phyloP scores from a whole-genome alignment of 352 stramenopile genomes.

The Phytopythium ostracodes region DNA sequence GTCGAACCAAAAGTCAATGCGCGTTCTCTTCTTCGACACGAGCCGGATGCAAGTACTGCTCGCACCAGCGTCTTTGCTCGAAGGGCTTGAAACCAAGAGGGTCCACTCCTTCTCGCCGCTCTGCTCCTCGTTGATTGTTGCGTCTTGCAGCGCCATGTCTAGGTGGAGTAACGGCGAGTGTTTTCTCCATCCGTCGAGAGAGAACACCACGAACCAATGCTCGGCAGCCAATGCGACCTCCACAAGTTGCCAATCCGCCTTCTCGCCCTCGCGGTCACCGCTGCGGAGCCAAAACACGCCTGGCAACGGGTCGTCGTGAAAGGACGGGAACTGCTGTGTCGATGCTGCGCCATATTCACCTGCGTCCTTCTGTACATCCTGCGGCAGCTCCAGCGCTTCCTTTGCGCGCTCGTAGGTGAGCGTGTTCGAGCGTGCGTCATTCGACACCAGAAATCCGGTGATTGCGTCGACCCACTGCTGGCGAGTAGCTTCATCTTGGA shows the following conservation, averaged over 20 bases:
- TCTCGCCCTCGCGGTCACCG: slow-evolving; percentile 1
- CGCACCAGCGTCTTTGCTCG: neutral
- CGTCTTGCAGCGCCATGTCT: slow-evolving; percentile 14
- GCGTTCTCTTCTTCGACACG: slow-evolving; percentile 36
- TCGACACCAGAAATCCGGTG: slow-evolving; percentile 29
- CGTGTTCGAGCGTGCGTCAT: slow-evolving; percentile 20
- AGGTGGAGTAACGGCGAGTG: slow-evolving; percentile 22
- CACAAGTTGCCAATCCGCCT: slow-evolving; percentile 28
- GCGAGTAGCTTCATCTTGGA: slow-evolving; percentile 13
- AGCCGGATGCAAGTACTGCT: slow-evolving; percentile 16
- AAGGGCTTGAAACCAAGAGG: slow-evolving; percentile 23
- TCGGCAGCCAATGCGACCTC: slow-evolving; percentile 33
- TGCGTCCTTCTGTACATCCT: slow-evolving; percentile 17
- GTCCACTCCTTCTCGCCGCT: slow-evolving; percentile 37
- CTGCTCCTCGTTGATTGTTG: slow-evolving; percentile 24
- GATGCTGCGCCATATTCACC: slow-evolving; percentile 4
- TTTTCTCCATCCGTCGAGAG: slow-evolving; percentile 32
- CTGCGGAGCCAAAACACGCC: slow-evolving; percentile 39
- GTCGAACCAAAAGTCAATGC: slow-evolving; percentile 61
- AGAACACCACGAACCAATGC: slow-evolving; percentile 33
- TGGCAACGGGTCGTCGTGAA: slow-evolving; percentile 45
- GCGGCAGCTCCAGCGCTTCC: slow-evolving; percentile 19
- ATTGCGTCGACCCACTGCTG: slow-evolving; percentile 30
- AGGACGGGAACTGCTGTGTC: slow-evolving; percentile 30
- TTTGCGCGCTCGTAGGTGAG: slow-evolving; percentile 19